Evolutionary conservation across 2,329 filamentous ascomycete species (phyloP).

Genomic region (Tolypocladium guangdongense): DNA sequence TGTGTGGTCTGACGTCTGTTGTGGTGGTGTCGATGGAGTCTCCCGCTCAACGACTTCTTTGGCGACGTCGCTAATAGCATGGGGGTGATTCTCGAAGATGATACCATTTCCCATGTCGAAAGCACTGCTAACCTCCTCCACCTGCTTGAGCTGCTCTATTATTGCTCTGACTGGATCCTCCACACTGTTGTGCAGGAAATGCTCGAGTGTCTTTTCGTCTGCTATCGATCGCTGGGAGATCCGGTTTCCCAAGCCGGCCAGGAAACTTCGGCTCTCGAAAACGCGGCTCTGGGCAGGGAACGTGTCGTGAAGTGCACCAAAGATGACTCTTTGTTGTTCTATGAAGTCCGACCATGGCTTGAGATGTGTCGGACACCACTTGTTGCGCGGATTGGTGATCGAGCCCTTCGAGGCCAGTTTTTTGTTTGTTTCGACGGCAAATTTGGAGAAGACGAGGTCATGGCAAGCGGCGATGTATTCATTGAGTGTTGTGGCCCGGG

Average conservation of each 20-base stretch:
- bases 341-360: conserved; percentile 18
- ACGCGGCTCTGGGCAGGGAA: conserved; percentile 11
- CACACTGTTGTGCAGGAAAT: conserved; percentile 16
- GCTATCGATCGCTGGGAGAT: conserved; percentile 7
- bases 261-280: conserved; percentile 14
- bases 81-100: conserved; percentile 19
- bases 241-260: conserved; percentile 12
- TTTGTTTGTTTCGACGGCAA: conserved; percentile 14
- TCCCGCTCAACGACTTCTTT: neutral
- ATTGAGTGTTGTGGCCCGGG: conserved; percentile 13
- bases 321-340: conserved; percentile 10
- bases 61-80: conserved; percentile 14
- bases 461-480: conserved; percentile 21
- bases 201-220: conserved; percentile 19
- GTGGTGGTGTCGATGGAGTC: neutral
- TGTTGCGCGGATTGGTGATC: conserved; percentile 17
- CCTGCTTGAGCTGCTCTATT: conserved; percentile 15
- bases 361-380: conserved; percentile 17
- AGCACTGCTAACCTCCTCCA: conserved; percentile 6
- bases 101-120: conserved; percentile 18
- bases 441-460: conserved; percentile 11
- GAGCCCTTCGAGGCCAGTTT: conserved; percentile 14
- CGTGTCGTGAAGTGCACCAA: conserved; percentile 11
- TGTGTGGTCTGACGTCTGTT: conserved; percentile 8
- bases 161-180: conserved; percentile 19